These are phyloP conservation scores for Striga hermonthica DNA, from an alignment of 305 asterid species.

Conservation along the genomic window DNA sequence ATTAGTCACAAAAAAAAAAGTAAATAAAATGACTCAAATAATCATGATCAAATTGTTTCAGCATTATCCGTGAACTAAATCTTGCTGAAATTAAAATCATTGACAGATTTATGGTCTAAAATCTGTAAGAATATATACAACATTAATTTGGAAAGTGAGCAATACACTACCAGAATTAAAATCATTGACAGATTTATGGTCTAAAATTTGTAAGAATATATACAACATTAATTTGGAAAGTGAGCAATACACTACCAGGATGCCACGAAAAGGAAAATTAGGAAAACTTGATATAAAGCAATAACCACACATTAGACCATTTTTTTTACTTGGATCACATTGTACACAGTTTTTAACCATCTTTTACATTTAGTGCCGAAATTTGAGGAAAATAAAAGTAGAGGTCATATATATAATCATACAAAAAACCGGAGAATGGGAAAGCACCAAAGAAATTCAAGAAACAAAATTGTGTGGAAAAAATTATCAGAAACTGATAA, in stretches of 20 bases:
- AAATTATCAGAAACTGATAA: not conserved
- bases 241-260: not conserved
- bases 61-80: slow-evolving; percentile 18
- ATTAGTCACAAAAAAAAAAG: not conserved
- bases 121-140: not conserved
- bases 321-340: no score
- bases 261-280: no score
- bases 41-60: not conserved
- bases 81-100: slow-evolving; percentile 11
- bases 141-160: not conserved
- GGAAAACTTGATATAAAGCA: not conserved
- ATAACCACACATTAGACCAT: no score
- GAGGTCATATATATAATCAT: not conserved
- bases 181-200: slow-evolving; percentile 8
- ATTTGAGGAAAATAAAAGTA: not conserved
- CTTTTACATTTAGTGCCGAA: not conserved
- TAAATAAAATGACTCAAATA: slow-evolving; percentile 2
- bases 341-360: not conserved
- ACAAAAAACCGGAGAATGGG: not conserved
- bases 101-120: slow-evolving; percentile 6
- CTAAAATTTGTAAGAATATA: not conserved
- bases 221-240: not conserved
- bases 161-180: not conserved
- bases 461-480: slow-evolving; percentile 7
- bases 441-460: slow-evolving; percentile 4